Evolutionary conservation across 75 land plant species (phyloP).

Genomic region (Cryptomeria japonica): DNA sequence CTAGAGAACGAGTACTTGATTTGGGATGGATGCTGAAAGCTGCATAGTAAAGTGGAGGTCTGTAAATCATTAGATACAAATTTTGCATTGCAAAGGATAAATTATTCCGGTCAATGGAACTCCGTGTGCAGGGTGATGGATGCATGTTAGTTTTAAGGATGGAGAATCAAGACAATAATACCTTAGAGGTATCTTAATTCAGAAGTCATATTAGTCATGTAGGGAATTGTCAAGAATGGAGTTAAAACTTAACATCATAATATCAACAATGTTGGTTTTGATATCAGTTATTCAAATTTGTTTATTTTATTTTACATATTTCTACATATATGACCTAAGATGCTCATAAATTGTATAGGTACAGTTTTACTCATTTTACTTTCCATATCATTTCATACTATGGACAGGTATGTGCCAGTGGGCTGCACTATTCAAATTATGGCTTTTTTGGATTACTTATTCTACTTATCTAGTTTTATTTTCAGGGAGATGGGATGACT

Average conservation of each 20-base stretch:
- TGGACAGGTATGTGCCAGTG: not conserved
- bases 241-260: not conserved
- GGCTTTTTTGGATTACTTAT: not conserved
- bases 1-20: too few species aligned
- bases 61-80: too few species aligned
- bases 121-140: not conserved
- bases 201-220: not conserved
- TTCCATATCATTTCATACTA: not conserved
- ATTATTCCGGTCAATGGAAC: too few species aligned
- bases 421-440: not conserved
- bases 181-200: not conserved
- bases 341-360: not conserved
- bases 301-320: not conserved
- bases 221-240: not conserved
- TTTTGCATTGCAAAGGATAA: too few species aligned
- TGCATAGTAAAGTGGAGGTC: too few species aligned
- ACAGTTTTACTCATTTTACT: not conserved
- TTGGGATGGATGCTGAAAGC: too few species aligned
- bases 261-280: not conserved
- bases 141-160: not conserved
- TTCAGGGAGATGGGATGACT: slow-evolving; percentile 82
- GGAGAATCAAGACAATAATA: not conserved
- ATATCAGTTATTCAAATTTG: not conserved
- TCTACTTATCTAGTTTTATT: slow-evolving; percentile 1
- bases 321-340: not conserved